Percentiles rank a stretch among this genome's conserved stretches.
Conservation (phyloP, 371 early-diverging fungal genomes). For the Saksenaea oblongispora region DNA sequence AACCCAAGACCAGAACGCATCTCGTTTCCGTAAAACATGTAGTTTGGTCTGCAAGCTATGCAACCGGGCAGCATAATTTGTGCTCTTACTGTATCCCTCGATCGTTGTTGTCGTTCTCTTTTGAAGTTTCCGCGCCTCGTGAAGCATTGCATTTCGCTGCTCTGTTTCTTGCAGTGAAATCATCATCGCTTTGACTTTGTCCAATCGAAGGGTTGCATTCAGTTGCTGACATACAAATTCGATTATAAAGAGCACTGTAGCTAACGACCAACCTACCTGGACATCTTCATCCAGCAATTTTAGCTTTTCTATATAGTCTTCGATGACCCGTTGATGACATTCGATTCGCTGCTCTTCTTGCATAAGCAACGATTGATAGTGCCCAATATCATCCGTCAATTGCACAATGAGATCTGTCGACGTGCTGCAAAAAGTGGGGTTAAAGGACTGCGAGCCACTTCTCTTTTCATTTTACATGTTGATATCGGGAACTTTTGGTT, state of each 20-base stretch:
- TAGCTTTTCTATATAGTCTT: slow-evolving; percentile 10
- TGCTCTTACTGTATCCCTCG: slow-evolving; percentile 15
- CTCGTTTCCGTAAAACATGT: slow-evolving; percentile 9
- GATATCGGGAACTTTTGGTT: background rate
- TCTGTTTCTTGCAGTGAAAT: slow-evolving; percentile 6
- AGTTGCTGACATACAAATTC: background rate
- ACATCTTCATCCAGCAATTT: slow-evolving; percentile 14
- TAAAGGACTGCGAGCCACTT: background rate
- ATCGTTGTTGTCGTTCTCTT: slow-evolving; percentile 12
- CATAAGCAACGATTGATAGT: slow-evolving; percentile 10
- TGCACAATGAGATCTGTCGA: slow-evolving; percentile 3
- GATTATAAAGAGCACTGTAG: background rate
- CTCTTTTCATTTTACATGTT: background rate
- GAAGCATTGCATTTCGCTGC: slow-evolving; percentile 8
- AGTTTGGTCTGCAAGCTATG: slow-evolving; percentile 11
- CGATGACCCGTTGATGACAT: slow-evolving; percentile 6
- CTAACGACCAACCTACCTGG: background rate
- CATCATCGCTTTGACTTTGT: slow-evolving; percentile 12
- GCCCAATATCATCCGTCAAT: slow-evolving; percentile 6
- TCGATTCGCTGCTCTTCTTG: slow-evolving; percentile 14
- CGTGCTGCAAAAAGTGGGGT: background rate
- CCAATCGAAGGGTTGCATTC: slow-evolving; percentile 9
- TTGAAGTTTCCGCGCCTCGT: slow-evolving; percentile 10
- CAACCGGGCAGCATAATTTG: slow-evolving; percentile 10
- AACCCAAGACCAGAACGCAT: slow-evolving; percentile 10